Percentiles rank a stretch among this genome's conserved stretches.
Conservation (phyloP, 1,284 basidiomycete genomes). For the Sanghuangporus sanghuang region DNA sequence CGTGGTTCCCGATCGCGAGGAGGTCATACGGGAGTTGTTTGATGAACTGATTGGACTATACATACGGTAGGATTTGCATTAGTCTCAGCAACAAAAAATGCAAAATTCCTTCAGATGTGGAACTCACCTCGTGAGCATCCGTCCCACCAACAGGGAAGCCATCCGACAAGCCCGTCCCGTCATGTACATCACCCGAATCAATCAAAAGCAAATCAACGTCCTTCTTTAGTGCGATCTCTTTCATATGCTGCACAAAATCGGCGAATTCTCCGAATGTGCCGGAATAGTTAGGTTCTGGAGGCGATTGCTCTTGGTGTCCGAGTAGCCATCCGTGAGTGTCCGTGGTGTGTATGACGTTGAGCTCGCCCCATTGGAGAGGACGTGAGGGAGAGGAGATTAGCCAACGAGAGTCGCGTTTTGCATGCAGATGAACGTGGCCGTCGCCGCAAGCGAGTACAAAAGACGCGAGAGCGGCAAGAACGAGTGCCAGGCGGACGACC, state of each 20-base stretch:
- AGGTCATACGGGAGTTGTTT: constrained; percentile 76
- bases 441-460: constrained; percentile 17
- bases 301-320: constrained; percentile 63
- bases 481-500: background rate
- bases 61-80: background rate
- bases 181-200: constrained; percentile 77
- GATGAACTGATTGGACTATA: constrained; percentile 66
- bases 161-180: constrained; percentile 75
- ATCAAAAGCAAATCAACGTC: constrained; percentile 68
- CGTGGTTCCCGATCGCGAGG: constrained; percentile 86
- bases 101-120: constrained; percentile 9
- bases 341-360: constrained; percentile 79
- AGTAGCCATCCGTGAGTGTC: constrained; percentile 80
- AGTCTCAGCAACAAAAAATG: background rate
- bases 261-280: constrained; percentile 79
- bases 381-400: constrained; percentile 50
- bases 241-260: constrained; percentile 80
- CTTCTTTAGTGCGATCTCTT: constrained; percentile 55
- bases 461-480: background rate
- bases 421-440: constrained; percentile 33
- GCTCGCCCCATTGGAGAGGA: constrained; percentile 69
- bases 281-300: constrained; percentile 65
- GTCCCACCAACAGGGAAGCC: constrained; percentile 66
- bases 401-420: constrained; percentile 38
- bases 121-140: constrained; percentile 60